Percentiles rank a stretch among this genome's conserved stretches.
phyloP scores from a whole-genome alignment of 305 asterid species.

The Fraxinus sp. region DNA sequence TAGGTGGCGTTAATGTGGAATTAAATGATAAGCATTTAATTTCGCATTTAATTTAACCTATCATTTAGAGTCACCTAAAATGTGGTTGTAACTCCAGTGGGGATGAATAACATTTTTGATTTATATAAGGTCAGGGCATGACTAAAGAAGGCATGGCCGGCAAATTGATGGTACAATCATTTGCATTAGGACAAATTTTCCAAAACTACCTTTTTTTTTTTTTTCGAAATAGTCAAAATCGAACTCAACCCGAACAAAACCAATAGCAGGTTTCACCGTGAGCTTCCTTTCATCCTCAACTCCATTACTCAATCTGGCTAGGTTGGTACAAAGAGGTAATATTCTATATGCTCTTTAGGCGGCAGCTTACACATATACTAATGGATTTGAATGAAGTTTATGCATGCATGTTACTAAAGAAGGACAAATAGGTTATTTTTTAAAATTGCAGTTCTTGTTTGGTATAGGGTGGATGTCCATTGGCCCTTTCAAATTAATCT shows the following conservation, averaged over 20 bases:
- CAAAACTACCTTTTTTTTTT: neutral
- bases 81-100: no score
- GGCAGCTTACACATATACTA: constrained; percentile 5
- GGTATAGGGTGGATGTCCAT: neutral
- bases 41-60: no score
- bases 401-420: constrained; percentile 9
- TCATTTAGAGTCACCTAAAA: no score
- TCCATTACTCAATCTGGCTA: neutral
- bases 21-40: no score
- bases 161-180: neutral
- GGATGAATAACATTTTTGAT: no score
- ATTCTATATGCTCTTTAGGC: constrained; percentile 24
- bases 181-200: neutral
- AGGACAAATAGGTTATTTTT: neutral
- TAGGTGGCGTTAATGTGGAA: no score
- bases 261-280: neutral
- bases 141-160: constrained; percentile 4
- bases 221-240: neutral
- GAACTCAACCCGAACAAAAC: neutral
- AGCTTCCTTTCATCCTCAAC: neutral
- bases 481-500: neutral
- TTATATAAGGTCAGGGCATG: constrained; percentile 5
- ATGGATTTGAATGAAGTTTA: constrained; percentile 1
- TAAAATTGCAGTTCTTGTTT: neutral
- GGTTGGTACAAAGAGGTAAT: neutral